Evolutionary conservation across 2,329 filamentous ascomycete genomes (phyloP).

Genomic region (Aureobasidium sp.): DNA sequence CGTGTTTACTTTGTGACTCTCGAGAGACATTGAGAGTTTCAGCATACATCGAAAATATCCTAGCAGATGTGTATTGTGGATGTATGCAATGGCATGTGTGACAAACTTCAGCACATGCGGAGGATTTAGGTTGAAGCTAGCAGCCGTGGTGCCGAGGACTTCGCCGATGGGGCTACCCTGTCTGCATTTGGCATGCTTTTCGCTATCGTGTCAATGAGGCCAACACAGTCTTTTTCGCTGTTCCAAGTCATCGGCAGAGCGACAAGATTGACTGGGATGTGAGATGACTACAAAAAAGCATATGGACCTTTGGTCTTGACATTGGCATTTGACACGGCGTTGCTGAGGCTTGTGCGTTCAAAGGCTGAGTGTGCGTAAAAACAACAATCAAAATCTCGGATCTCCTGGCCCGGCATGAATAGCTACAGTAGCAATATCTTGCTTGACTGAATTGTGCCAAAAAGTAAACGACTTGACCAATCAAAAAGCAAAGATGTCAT

Average conservation of each 20-base stretch:
- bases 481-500: background rate
- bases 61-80: background rate
- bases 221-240: background rate
- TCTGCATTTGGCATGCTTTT: no score
- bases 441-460: background rate
- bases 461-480: background rate
- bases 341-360: no score
- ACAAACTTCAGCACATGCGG: background rate
- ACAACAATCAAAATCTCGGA: background rate
- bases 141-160: background rate
- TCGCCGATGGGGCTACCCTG: background rate
- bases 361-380: background rate
- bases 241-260: background rate
- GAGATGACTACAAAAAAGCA: background rate
- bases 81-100: background rate
- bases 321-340: no score
- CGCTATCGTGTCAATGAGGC: background rate
- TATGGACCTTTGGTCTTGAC: background rate
- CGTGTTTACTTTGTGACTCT: no score
- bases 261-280: background rate
- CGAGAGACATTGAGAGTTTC: no score
- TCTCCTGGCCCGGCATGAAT: background rate
- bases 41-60: no score
- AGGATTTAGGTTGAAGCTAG: background rate
- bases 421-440: background rate